A percentile compares a stretch with the other conserved stretches of the same genome.
Conservation (phyloP, 1,139 yeast species). For the Saccharomycopsis hybrid region DNA sequence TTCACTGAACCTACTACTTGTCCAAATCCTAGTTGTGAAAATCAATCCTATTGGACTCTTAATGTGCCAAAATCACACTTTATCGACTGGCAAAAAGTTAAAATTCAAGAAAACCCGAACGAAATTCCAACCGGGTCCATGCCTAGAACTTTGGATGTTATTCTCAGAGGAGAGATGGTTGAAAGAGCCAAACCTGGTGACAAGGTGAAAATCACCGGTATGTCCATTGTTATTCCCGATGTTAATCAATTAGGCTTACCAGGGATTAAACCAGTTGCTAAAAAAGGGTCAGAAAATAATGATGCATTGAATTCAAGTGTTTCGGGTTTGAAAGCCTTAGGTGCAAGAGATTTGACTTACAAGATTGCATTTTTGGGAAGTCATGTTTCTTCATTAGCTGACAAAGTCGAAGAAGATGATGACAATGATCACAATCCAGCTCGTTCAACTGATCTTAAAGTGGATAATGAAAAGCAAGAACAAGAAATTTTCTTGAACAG, state of each 20-base stretch:
- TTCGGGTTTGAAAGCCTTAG: constrained; percentile 76
- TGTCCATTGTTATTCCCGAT: constrained; percentile 94
- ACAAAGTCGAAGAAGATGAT: constrained; percentile 40
- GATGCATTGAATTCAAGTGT: constrained; percentile 78
- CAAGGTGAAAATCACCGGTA: constrained; percentile 90
- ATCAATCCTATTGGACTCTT: constrained; percentile 80
- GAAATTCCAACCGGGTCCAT: constrained; percentile 98
- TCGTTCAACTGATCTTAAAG: constrained; percentile 26
- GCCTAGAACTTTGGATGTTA: constrained; percentile 96
- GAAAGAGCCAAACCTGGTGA: constrained; percentile 98
- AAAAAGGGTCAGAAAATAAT: constrained; percentile 53
- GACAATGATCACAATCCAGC: constrained; percentile 33
- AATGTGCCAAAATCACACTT: constrained; percentile 81
- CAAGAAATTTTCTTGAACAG: constrained; percentile 79
- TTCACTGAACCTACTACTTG: constrained; percentile 95
- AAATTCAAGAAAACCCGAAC: constrained; percentile 90
- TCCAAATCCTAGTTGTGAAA: constrained; percentile 79
- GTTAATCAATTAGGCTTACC: constrained; percentile 94
- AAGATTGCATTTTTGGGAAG: constrained; percentile 88
- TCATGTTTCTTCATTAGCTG: constrained; percentile 61
- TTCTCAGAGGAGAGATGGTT: constrained; percentile 88
- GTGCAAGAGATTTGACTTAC: constrained; percentile 91
- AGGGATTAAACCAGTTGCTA: constrained; percentile 84
- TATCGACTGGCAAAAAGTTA: constrained; percentile 94
- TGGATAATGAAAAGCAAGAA: constrained; percentile 37